Conservation (phyloP, 1,284 basidiomycete species). For the Clitocybe nebularis region DNA sequence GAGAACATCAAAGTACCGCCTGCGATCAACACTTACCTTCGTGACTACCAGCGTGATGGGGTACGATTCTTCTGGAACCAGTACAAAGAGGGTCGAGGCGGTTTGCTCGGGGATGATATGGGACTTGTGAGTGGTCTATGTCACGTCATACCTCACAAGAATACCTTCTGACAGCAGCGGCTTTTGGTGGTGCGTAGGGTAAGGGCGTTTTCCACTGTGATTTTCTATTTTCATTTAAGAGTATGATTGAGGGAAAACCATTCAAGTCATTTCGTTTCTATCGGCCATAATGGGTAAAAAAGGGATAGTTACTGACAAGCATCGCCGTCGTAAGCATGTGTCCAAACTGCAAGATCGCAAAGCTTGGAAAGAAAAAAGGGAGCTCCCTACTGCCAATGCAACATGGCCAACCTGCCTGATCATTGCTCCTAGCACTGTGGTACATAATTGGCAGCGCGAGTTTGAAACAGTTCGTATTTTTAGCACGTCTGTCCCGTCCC, state of each 20-base stretch:
- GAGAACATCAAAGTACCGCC: conserved; percentile 57
- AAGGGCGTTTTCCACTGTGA: no score
- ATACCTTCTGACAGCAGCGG: conserved; percentile 5
- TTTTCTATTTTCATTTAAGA: not conserved
- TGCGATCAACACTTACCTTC: conserved; percentile 74
- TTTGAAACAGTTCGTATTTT: conserved; percentile 47
- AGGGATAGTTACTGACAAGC: conserved; percentile 56
- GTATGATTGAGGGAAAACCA: conserved; percentile 62
- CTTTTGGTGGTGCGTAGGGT: conserved; percentile 21
- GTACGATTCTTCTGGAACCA: conserved; percentile 70
- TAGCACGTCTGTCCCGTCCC: no score
- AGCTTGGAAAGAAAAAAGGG: conserved; percentile 47
- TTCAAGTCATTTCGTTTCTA: conserved; percentile 85
- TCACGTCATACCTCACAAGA: not conserved
- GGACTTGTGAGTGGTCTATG: conserved; percentile 55
- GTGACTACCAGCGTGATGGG: conserved; percentile 84
- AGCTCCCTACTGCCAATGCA: conserved; percentile 59
- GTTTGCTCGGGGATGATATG: conserved; percentile 87
- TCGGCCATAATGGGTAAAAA: conserved; percentile 82
- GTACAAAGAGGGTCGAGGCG: conserved; percentile 62
- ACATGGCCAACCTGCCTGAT: conserved; percentile 81
- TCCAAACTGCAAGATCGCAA: conserved; percentile 57
- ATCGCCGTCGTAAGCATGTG: conserved; percentile 60
- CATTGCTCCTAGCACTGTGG: conserved; percentile 75
- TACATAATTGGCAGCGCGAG: conserved; percentile 80